These are phyloP conservation scores for Globisporangium alternatum DNA, from an alignment of 352 stramenopile species.

Conservation along the genomic window DNA sequence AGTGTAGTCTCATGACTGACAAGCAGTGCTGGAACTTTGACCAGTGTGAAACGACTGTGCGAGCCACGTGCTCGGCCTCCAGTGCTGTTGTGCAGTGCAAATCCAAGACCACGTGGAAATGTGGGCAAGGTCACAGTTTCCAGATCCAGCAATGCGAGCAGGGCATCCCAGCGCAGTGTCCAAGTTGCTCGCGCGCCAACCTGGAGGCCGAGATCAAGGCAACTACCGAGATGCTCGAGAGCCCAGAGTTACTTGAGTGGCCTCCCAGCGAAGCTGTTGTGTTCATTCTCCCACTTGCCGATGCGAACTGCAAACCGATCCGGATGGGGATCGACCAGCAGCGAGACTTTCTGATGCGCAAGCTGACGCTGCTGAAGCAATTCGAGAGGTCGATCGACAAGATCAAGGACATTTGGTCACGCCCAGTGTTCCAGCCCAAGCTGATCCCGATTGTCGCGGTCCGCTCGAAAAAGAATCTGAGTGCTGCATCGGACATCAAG, in stretches of 20 bases:
- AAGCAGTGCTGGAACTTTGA: constrained; percentile 64
- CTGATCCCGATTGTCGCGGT: constrained; percentile 30
- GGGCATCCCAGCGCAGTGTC: constrained; percentile 50
- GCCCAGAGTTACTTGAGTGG: background rate
- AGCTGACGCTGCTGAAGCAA: constrained; percentile 40
- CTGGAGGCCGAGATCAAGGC: constrained; percentile 31
- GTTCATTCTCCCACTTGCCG: background rate
- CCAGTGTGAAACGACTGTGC: constrained; percentile 34
- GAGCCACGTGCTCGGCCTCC: constrained; percentile 18
- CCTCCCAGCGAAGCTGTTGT: constrained; percentile 13
- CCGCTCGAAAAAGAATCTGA: background rate
- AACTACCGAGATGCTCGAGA: background rate
- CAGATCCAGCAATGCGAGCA: constrained; percentile 41
- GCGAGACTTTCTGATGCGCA: constrained; percentile 36
- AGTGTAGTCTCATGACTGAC: constrained; percentile 34
- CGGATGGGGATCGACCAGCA: constrained; percentile 25
- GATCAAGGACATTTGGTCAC: constrained; percentile 38
- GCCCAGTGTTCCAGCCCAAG: constrained; percentile 35
- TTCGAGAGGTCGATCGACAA: constrained; percentile 37
- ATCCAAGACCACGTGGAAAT: constrained; percentile 39
- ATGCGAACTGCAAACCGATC: constrained; percentile 16
- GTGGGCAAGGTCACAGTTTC: constrained; percentile 33
- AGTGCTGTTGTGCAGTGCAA: constrained; percentile 31
- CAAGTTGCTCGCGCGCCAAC: constrained; percentile 32
- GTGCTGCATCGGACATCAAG: constrained; percentile 17